Base-by-base conservation (phyloP, 2,329 filamentous ascomycete genomes). In the Myriosclerotinia duriaeana region DNA sequence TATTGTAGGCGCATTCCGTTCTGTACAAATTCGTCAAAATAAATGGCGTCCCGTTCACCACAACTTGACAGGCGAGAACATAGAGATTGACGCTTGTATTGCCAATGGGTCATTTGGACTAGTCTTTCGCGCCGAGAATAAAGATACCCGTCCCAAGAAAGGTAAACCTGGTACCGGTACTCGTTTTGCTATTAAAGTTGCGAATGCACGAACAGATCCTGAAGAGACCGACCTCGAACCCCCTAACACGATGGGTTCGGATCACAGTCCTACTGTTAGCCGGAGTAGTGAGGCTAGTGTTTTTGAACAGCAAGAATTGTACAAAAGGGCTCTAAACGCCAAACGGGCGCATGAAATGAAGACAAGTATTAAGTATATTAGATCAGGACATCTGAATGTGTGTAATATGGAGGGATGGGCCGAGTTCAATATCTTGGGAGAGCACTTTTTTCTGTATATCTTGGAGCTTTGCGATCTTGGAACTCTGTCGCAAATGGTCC, bases 391-490 rank as follows among this genome's bases (percentile, higher is more conserved):
- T 48, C 44, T n/a, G 5, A 61, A 50, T 50, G 58, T 61, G 14
- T 50, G n/a, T 22, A 61, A 26, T 7, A 5, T 61, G 44, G 44
- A 48, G n/a, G 58, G 58, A 2, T 61, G 46, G 46, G 44, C 44
- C 4, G 58, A 61, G n/a, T 52, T 61, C 8, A 15, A 26, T 5
- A 36, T 40, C 20, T 38, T 61, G 34, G 46, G 34, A 50, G 50
- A 8, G 14, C 14, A 48, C 11, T 61, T 12, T 26, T 20, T 22
- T 5, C 17, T 61, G 44, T 26, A 15, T 7, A 22, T 61, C n/a
- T 34, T 61, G 34, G 58, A 61, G 34, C n/a, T 61, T 38, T 61
- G 58, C 58, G 44, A 61, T 38, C 30, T 50, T 2, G 58, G 58
- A 9, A 50, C 58, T 20, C 44, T 61, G 12, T 1, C 0, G 0